Evolutionary conservation across 331 rosid genomes (phyloP), one percentile per base, ranked within the genome.

Genomic region (Rhamnella rubrinervis): DNA sequence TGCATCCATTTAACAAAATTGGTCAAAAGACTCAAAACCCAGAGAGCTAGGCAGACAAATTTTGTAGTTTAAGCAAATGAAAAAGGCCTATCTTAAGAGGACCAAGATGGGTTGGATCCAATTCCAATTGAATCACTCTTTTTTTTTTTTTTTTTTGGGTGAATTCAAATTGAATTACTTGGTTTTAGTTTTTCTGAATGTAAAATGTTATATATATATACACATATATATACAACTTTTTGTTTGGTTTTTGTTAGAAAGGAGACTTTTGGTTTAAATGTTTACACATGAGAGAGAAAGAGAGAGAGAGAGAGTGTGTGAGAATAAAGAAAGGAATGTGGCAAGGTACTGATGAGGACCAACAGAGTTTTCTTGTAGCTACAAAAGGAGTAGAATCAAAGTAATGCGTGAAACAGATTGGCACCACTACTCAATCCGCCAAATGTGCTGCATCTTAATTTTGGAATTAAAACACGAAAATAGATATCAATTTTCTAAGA

Each of bases 301-400:
- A n/a, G n/a, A n/a, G n/a, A n/a, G n/a, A n/a, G n/a, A n/a, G n/a
- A n/a, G n/a, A n/a, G n/a, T n/a, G n/a, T n/a, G n/a, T 19, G 55
- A 58, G 82, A 28, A 59, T 17, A 78, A 83, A 82, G 81, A 79
- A 79, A 83, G 76, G 89, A 81, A 83, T 79, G 66, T 58, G 71
- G 61, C 57, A 80, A 84, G 71, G 75, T 75, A 59, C n/a, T n/a
- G n/a, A 55, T 61, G 40, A 35, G 41, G 49, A 72, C 8, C 47
- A 74, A 77, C 71, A 37, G 55, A 75, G 59, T 87, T 59, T 35
- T 75, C 55, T 58, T 63, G 51, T 16, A 20, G 55, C 46, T 67
- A 49, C 41, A 73, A 77, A 79, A 84, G 52, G 82, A 76, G 89
- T 86, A 71, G 84, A 81, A 84, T 84, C 83, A 67, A 86, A 85